Evolutionary conservation across 1,284 basidiomycete species (phyloP), one percentile per base, ranked within the genome.

Genomic region (Ceratobasidium sp.): DNA sequence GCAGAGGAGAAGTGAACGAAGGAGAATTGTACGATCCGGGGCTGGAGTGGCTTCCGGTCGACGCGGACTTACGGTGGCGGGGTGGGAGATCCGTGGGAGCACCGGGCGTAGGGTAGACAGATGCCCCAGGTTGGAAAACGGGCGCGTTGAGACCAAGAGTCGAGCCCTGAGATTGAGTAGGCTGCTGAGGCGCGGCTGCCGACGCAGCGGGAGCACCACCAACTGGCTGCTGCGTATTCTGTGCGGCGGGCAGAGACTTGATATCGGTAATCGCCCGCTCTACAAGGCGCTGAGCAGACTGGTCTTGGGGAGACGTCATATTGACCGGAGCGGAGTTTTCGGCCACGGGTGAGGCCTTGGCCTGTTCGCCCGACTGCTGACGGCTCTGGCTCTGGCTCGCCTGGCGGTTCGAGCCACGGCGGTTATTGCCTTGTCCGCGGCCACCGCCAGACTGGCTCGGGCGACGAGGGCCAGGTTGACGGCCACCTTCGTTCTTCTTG

Each of bases 211-310:
- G 85, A 67, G 85, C 79, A 64, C 87, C 78, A 56, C 83, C 81
- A 7, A 67, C 65, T 7, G 66, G n/a, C 56, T 65, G 73, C 42
- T 46, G 78, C 33, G 46, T 42, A 13, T 61, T 54, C 75, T 87
- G 86, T 26, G 87, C 86, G 75, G 88, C 90, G 67, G 92, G 90
- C 7, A 92, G 88, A 33, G 91, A 91, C 88, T 94, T 95, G 80
- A 95, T 86, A 83, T 95, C 94, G 76, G 91, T 92, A 80, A 95
- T 95, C 82, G 95, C 91, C 71, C 93, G 89, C 83, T 95, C 94
- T n/a, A 78, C 94, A 89, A 48, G 92, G 93, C 78, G 92, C 56
- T 77, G 75, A 13, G 92, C 79, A 94, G 87, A 33, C 91, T 93
- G 46, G 38, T 90, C 87, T 81, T 91, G 91, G n/a, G 83, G 84